Conservation (phyloP, 1,284 basidiomycete species). For the Ceratobasidium sp. region DNA sequence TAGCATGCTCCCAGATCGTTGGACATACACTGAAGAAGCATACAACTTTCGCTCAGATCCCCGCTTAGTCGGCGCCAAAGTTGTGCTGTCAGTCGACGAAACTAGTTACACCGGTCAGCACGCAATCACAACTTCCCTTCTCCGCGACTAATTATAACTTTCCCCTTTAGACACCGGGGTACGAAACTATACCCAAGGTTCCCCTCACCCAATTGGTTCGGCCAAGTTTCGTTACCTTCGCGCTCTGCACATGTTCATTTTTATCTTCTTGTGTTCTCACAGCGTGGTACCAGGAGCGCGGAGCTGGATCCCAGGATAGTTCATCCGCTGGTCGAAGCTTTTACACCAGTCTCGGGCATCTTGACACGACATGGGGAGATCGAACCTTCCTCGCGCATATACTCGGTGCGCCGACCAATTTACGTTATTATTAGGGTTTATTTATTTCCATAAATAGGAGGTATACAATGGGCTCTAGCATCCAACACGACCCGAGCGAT, state of each 20-base stretch:
- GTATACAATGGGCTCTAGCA: slow-evolving; percentile 77
- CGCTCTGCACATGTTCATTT: slow-evolving; percentile 46
- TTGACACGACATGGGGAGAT: slow-evolving; percentile 73
- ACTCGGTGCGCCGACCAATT: slow-evolving; percentile 17
- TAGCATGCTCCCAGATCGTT: slow-evolving; percentile 70
- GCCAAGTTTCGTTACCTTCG: background rate
- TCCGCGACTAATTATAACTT: background rate
- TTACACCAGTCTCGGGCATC: slow-evolving; percentile 84
- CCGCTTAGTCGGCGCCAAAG: slow-evolving; percentile 71
- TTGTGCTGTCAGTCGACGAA: slow-evolving; percentile 78
- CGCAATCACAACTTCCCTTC: background rate
- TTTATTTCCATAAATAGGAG: slow-evolving; percentile 62
- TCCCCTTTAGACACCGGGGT: slow-evolving; percentile 63
- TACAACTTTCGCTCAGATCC: slow-evolving; percentile 87
- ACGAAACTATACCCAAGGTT: slow-evolving; percentile 69
- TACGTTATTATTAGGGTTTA: slow-evolving; percentile 3
- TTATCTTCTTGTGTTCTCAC: slow-evolving; percentile 26
- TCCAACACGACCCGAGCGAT: slow-evolving; percentile 71
- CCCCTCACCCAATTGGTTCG: slow-evolving; percentile 72
- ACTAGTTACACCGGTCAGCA: slow-evolving; percentile 70
- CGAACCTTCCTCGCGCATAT: slow-evolving; percentile 64
- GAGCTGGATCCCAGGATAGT: slow-evolving; percentile 66
- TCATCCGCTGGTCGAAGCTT: slow-evolving; percentile 77
- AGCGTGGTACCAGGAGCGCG: slow-evolving; percentile 86
- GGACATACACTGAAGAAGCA: slow-evolving; percentile 76